phyloP scores from a whole-genome alignment of 768 basidiomycete species.

The Lactarius trivialis region DNA sequence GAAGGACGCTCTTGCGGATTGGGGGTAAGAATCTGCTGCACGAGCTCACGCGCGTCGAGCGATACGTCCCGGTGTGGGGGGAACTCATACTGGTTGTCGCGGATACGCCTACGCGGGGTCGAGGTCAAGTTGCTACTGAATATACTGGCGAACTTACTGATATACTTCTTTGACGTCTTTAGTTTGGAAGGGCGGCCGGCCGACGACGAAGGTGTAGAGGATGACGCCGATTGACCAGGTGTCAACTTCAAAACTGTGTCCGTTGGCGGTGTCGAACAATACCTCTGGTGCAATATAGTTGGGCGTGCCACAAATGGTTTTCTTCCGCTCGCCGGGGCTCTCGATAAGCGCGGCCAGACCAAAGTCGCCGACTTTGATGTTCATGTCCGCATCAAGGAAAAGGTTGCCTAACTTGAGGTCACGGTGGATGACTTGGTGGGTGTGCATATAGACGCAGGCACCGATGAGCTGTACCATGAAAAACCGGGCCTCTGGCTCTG shows the following conservation, averaged over 20 bases:
- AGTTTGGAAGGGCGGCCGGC: slow-evolving; percentile 97
- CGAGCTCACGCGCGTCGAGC: slow-evolving; percentile 62
- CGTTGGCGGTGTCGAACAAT: slow-evolving; percentile 89
- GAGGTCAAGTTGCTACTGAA: slow-evolving; percentile 1
- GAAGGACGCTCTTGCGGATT: slow-evolving; percentile 79
- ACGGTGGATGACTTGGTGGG: slow-evolving; percentile 93
- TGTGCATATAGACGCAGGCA: slow-evolving; percentile 97
- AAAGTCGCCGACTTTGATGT: slow-evolving; percentile 96
- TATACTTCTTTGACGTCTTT: slow-evolving; percentile 97
- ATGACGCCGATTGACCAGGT: slow-evolving; percentile 98
- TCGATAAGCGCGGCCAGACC: slow-evolving; percentile 95
- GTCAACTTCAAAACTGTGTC: slow-evolving; percentile 98
- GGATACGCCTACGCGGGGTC: slow-evolving; percentile 61
- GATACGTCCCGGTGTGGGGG: slow-evolving; percentile 72
- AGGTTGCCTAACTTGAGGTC: slow-evolving; percentile 96
- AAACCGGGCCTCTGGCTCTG: slow-evolving; percentile 88
- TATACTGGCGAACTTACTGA: slow-evolving; percentile 46
- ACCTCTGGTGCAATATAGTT: slow-evolving; percentile 99
- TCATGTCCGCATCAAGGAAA: slow-evolving; percentile 87
- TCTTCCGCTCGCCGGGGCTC: slow-evolving; percentile 93
- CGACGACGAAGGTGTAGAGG: slow-evolving; percentile 88
- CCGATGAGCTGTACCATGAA: slow-evolving; percentile 93
- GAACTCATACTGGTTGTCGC: slow-evolving; percentile 90
- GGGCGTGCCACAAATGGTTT: slow-evolving; percentile 98
- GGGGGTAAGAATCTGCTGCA: slow-evolving; percentile 79